Evolutionary conservation across 2,329 filamentous ascomycete species (phyloP).

Genomic region (Fusarium sp.): DNA sequence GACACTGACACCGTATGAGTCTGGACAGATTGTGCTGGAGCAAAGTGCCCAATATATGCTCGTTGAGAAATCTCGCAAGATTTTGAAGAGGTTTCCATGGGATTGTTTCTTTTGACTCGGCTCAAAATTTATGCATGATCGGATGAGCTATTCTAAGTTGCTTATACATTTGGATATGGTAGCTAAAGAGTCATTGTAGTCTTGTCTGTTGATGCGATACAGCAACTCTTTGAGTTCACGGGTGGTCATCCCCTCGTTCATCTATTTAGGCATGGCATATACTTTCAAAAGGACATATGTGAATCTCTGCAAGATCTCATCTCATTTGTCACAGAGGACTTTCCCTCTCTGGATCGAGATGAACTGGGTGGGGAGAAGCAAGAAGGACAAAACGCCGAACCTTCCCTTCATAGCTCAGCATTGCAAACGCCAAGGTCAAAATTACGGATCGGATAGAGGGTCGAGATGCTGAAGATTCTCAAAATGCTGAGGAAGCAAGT

Average conservation of each 20-base stretch:
- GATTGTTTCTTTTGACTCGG: constrained; percentile 15
- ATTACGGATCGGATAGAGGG: too few relatives aligned
- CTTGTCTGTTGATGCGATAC: constrained; percentile 11
- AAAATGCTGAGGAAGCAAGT: too few relatives aligned
- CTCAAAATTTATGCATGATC: constrained; percentile 9
- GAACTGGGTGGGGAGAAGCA: accelerated
- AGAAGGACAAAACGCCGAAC: neutral
- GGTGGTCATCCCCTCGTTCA: neutral
- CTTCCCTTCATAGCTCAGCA: neutral
- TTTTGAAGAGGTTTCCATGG: constrained; percentile 14
- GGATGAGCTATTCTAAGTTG: neutral
- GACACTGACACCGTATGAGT: constrained; percentile 12
- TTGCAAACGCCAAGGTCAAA: too few relatives aligned
- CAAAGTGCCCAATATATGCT: constrained; percentile 28
- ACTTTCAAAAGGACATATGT: constrained; percentile 39
- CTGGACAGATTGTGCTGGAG: constrained; percentile 18
- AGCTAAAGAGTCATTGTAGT: constrained; percentile 10
- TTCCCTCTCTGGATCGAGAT: accelerated
- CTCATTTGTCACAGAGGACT: accelerated
- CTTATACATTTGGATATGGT: constrained; percentile 5
- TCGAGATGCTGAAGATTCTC: too few relatives aligned
- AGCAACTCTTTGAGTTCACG: constrained; percentile 24
- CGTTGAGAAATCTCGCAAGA: constrained; percentile 14
- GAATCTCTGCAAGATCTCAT: constrained; percentile 12
- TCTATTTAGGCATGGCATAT: constrained; percentile 36